These are phyloP conservation scores for Saccharomycopsis vini DNA, from an alignment of 805 yeast species.

Conservation along the genomic window DNA sequence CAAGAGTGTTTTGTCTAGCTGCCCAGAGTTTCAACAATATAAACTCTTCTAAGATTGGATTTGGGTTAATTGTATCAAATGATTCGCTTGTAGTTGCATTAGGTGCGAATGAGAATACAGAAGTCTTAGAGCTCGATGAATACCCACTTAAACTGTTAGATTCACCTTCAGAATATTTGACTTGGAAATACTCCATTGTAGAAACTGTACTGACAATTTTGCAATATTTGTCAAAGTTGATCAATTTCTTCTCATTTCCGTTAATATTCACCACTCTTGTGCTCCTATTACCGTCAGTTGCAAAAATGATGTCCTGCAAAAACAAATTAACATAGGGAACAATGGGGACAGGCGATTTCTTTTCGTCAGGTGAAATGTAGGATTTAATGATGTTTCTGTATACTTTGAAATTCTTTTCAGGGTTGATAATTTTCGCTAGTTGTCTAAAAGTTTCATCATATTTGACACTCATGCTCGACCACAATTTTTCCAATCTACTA, in stretches of 20 bases:
- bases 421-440: conserved; percentile 60
- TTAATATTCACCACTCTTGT: conserved; percentile 38
- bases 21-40: conserved; percentile 64
- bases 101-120: conserved; percentile 18
- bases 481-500: conserved; percentile 50
- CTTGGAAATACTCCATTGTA: conserved; percentile 60
- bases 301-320: conserved; percentile 70
- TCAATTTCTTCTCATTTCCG: conserved; percentile 42
- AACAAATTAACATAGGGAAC: conserved; percentile 73
- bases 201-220: conserved; percentile 59
- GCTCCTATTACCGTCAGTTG: conserved; percentile 74
- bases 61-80: conserved; percentile 33
- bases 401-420: conserved; percentile 61
- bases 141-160: conserved; percentile 7
- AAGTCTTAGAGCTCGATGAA: conserved; percentile 9
- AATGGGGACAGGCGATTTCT: conserved; percentile 39
- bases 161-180: conserved; percentile 35
- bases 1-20: conserved; percentile 48
- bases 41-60: conserved; percentile 40
- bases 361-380: conserved; percentile 36
- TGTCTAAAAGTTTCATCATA: conserved; percentile 55
- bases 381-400: conserved; percentile 57
- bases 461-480: conserved; percentile 51
- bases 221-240: conserved; percentile 67
- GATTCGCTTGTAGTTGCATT: conserved; percentile 23